phyloP scores from a whole-genome alignment of 1,284 basidiomycete species.

The Vanrija pseudolonga region DNA sequence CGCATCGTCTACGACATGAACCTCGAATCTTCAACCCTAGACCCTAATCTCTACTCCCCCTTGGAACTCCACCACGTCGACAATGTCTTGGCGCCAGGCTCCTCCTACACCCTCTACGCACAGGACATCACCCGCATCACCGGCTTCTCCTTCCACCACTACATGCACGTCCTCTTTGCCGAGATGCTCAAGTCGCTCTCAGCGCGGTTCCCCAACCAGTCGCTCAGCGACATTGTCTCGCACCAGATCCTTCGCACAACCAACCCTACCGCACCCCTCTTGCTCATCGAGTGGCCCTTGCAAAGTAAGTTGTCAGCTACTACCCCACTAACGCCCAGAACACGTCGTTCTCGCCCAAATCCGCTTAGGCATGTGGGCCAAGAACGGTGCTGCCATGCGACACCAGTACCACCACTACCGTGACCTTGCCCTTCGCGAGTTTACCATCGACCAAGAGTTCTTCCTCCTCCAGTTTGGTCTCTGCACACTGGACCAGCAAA shows the following conservation, averaged over 20 bases:
- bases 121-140: conserved; percentile 62
- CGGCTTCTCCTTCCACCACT: conserved; percentile 73
- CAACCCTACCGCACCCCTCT: conserved; percentile 34
- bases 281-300: conserved; percentile 77
- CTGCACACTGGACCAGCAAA: conserved; percentile 71
- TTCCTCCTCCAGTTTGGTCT: conserved; percentile 85
- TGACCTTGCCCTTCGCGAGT: conserved; percentile 90
- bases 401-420: conserved; percentile 96
- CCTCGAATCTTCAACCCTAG: conserved; percentile 52
- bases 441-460: conserved; percentile 95
- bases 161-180: conserved; percentile 85
- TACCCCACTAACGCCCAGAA: conserved; percentile 12
- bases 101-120: conserved; percentile 54
- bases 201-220: background rate
- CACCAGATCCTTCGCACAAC: conserved; percentile 5
- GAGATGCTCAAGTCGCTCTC: conserved; percentile 68
- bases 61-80: conserved; percentile 58
- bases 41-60: conserved; percentile 61
- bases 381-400: conserved; percentile 93
- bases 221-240: conserved; percentile 19
- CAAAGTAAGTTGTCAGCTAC: conserved; percentile 59
- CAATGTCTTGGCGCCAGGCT: conserved; percentile 21
- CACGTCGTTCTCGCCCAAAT: conserved; percentile 76
- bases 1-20: conserved; percentile 64
- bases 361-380: conserved; percentile 91